phyloP scores from a whole-genome alignment of 371 early-diverging fungal species.

The Vairimorpha apis region DNA sequence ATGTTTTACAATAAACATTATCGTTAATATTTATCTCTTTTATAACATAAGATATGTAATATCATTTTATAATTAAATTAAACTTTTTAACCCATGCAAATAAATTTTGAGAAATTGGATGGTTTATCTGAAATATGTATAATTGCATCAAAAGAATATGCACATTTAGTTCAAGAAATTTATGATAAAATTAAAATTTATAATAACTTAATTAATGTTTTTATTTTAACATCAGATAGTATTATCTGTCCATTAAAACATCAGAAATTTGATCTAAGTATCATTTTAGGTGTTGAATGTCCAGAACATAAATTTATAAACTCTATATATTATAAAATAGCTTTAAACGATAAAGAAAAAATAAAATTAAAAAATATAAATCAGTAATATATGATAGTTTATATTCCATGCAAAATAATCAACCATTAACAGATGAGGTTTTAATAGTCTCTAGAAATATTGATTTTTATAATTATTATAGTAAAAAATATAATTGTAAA shows the following conservation, averaged over 20 bases:
- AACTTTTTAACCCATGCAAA: not conserved
- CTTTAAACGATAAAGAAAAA: constrained; percentile 7
- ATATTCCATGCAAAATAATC: not conserved
- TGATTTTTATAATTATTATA: constrained; percentile 14
- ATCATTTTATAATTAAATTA: no score
- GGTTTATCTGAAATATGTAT: not conserved
- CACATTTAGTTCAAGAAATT: constrained; percentile 4
- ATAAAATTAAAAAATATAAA: not conserved
- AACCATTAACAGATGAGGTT: not conserved
- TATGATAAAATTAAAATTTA: constrained; percentile 16
- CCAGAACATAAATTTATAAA: constrained; percentile 20
- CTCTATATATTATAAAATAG: not conserved
- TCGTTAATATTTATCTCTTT: no score
- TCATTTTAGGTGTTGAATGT: constrained; percentile 14
- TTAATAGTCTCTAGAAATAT: constrained; percentile 22
- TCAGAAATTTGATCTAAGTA: not conserved
- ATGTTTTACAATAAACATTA: no score
- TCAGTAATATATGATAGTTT: not conserved
- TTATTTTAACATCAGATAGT: constrained; percentile 14
- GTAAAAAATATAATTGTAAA: not conserved
- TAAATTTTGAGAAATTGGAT: not conserved
- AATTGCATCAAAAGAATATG: constrained; percentile 10
- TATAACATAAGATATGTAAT: no score
- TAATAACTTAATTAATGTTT: not conserved
- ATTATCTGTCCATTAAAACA: constrained; percentile 24